Percentiles rank a stretch among this genome's conserved stretches.
Evolutionary conservation across 148 eudicot species (phyloP).

Genomic region (Fallopia convolvulus): DNA sequence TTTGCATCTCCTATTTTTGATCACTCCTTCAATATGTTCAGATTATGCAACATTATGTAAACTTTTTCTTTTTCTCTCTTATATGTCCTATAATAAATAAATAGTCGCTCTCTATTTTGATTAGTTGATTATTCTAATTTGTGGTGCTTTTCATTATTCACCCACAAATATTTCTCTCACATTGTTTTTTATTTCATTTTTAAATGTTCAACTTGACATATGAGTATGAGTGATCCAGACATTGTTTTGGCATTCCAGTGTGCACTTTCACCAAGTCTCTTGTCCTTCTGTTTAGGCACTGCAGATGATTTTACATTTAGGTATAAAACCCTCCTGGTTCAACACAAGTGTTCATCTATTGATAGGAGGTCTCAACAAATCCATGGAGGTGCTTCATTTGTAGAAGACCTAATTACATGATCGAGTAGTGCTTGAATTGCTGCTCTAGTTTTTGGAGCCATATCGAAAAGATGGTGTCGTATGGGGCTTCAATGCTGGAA

Average conservation of each 20-base stretch:
- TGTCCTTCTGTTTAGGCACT: constrained; percentile 52
- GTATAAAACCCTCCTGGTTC: constrained; percentile 93
- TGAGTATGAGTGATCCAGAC: background rate
- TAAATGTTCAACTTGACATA: too few relatives aligned
- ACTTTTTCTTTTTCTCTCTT: too few relatives aligned
- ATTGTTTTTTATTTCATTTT: too few relatives aligned
- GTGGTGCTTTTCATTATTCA: too few relatives aligned
- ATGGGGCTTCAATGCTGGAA: too few relatives aligned
- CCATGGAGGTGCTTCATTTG: constrained; percentile 42
- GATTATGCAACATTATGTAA: too few relatives aligned
- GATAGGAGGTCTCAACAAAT: constrained; percentile 41
- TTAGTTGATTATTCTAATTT: too few relatives aligned
- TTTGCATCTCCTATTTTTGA: too few relatives aligned
- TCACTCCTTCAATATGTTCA: too few relatives aligned
- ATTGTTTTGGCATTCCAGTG: constrained; percentile 2
- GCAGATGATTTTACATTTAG: constrained; percentile 87
- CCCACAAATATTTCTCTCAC: too few relatives aligned
- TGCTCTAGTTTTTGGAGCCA: constrained; percentile 92
- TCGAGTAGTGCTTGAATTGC: constrained; percentile 92
- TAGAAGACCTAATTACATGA: constrained; percentile 83
- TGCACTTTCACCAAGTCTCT: constrained; percentile 3
- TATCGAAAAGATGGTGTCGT: constrained; percentile 86
- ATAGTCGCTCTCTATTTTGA: too few relatives aligned
- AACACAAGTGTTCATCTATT: constrained; percentile 37
- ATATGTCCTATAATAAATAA: too few relatives aligned